These are phyloP conservation scores for Passalora sequoiae DNA, from an alignment of 2,329 filamentous ascomycete species.

Conservation along the genomic window DNA sequence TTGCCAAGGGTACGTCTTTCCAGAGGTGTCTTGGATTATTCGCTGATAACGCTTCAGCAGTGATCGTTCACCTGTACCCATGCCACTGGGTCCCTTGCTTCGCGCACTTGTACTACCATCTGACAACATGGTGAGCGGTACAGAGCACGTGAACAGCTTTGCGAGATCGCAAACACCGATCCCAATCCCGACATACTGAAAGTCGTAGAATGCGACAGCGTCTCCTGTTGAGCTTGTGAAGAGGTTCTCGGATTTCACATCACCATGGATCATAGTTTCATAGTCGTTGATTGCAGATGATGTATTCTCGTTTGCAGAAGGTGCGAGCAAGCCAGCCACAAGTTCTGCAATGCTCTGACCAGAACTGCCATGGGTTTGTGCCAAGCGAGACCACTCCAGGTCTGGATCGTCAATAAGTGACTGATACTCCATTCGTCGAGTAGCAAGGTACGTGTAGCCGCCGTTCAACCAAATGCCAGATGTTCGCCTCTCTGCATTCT, in stretches of 20 bases:
- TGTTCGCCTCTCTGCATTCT: background rate
- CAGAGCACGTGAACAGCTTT: slow-evolving; percentile 62
- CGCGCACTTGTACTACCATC: background rate
- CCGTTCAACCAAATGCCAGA: slow-evolving; percentile 55
- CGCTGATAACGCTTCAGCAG: slow-evolving; percentile 51
- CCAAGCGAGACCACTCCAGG: slow-evolving; percentile 56
- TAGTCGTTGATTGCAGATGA: slow-evolving; percentile 36
- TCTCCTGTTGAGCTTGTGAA: slow-evolving; percentile 51
- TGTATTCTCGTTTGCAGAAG: slow-evolving; percentile 24
- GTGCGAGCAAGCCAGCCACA: slow-evolving; percentile 50
- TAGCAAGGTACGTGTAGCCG: slow-evolving; percentile 62
- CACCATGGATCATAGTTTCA: slow-evolving; percentile 60
- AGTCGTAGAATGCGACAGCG: slow-evolving; percentile 61
- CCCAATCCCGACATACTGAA: slow-evolving; percentile 62
- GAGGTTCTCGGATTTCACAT: slow-evolving; percentile 65
- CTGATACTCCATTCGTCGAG: slow-evolving; percentile 53
- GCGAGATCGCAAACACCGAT: slow-evolving; percentile 62
- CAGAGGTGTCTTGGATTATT: slow-evolving; percentile 32
- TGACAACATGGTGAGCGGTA: slow-evolving; percentile 51
- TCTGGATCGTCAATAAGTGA: slow-evolving; percentile 43
- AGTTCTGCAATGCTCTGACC: slow-evolving; percentile 37
- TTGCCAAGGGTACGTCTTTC: slow-evolving; percentile 50
- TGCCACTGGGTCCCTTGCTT: slow-evolving; percentile 21
- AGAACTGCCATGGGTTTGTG: slow-evolving; percentile 39
- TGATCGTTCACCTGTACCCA: slow-evolving; percentile 48